Percentiles rank a stretch among this genome's conserved stretches.
These are phyloP conservation scores for Ochetophila trinervis DNA, from an alignment of 306 rosid genomes.

Conservation along the genomic window DNA sequence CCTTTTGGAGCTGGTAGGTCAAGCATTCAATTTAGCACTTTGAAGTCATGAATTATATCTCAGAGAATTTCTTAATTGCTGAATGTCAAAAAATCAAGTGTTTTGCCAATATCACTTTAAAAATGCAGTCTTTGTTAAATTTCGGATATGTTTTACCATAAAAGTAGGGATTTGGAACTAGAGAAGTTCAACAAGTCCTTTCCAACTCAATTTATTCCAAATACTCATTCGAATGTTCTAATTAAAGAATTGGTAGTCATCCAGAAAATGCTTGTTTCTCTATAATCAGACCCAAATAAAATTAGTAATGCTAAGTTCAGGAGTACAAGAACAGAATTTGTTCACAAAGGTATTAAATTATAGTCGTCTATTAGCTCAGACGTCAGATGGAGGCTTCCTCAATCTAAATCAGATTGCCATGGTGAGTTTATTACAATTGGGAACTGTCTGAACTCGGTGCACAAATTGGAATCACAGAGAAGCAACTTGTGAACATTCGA, in stretches of 20 bases:
- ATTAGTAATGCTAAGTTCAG: neutral
- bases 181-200: neutral
- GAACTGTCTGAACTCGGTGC: too few species aligned
- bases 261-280: neutral
- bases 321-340: neutral
- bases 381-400: too few species aligned
- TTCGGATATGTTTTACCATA: neutral
- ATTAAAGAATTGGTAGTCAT: neutral
- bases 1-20: slow-evolving; percentile 84
- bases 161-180: neutral
- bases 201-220: neutral
- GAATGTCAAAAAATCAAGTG: neutral
- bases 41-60: slow-evolving; percentile 6
- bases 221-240: neutral
- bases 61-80: neutral
- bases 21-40: slow-evolving; percentile 29
- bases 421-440: too few species aligned
- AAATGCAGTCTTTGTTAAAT: neutral
- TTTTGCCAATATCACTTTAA: neutral
- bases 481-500: too few species aligned
- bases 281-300: neutral
- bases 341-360: too few species aligned
- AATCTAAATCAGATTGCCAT: too few species aligned
- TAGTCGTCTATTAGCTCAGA: too few species aligned
- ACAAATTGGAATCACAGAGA: too few species aligned